Base-by-base conservation (phyloP, 441 rosid species). In the Arabidopsis lyrata region DNA sequence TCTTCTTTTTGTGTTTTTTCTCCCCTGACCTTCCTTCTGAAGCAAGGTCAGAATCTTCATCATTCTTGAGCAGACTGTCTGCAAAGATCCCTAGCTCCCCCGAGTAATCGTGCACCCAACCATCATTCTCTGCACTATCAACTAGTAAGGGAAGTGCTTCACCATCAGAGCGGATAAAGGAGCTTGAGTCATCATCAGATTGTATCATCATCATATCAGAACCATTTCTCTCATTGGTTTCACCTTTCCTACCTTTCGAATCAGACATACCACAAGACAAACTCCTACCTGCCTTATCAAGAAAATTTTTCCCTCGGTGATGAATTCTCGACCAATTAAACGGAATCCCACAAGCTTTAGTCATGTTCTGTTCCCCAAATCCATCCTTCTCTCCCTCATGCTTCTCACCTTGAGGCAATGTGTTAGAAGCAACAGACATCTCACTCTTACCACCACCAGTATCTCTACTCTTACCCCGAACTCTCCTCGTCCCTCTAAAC, bases 261-360 rank as follows among this genome's bases (percentile, higher is more conserved):
- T 91, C 96, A 34, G 98, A 86, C 72, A 85, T 77, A 59, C 99
- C 99, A 78, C 99, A 95, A 60, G 99, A 91, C 41, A 95, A 87
- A 80, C 98, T 93, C 87, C 95, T 88, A 66, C 99, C 97, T 4
- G 99, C 99, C 75, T 76, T 87, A 82, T 95, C 98, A 2, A 95
- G 93, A 68, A 95, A 82, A 31, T 85, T 91, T 72, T 85, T 95
- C 35, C 99, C 90, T 61, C 91, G 84, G 48, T 91, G 82, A 78
- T 95, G 99, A 77, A 95, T 91, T 72, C 94, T 88, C 5, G 99
- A 95, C 99, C 99, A 95, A 77, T 93, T 95, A 87, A 89, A 93
- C 1, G 98, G 99, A 75, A 93, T 91, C 47, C 99, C 98, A 80
- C 99, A 96, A 77, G 83, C 96, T 62, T 82, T 82, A 4, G 85